Evolutionary conservation across 768 basidiomycete species (phyloP).

Genomic region (Mycena epipterygia): DNA sequence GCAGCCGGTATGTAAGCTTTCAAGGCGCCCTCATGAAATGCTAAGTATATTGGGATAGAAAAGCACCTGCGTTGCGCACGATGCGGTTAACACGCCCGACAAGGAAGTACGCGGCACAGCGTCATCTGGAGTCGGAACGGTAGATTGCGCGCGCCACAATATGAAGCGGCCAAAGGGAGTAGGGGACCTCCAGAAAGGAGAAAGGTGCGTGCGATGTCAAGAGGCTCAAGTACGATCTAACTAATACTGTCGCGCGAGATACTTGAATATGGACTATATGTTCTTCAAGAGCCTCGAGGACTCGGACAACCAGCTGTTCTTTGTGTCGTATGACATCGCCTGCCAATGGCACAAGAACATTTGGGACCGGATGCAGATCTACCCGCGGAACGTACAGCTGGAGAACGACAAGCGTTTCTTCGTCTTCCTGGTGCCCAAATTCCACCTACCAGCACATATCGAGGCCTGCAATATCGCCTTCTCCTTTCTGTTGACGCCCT

Average conservation of each 20-base stretch:
- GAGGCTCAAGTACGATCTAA: not conserved
- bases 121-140: too few relatives aligned
- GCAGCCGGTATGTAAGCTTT: not conserved
- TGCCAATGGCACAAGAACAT: constrained; percentile 38
- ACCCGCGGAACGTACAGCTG: constrained; percentile 13
- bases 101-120: too few relatives aligned
- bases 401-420: constrained; percentile 4
- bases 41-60: constrained; percentile 13
- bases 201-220: too few relatives aligned
- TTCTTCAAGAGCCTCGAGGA: constrained; percentile 38
- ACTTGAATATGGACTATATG: constrained; percentile 44
- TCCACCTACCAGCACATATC: constrained; percentile 43
- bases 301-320: constrained; percentile 16
- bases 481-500: constrained; percentile 41
- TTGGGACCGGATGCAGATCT: constrained; percentile 30
- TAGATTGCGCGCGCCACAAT: too few relatives aligned
- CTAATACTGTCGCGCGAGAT: not conserved
- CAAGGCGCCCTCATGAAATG: not conserved
- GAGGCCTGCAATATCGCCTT: constrained; percentile 30
- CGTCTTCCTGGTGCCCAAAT: constrained; percentile 43
- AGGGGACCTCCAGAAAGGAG: too few relatives aligned
- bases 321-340: constrained; percentile 43
- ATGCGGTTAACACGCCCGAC: too few relatives aligned
- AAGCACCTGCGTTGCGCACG: constrained; percentile 35
- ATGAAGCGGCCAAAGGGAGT: constrained; percentile 4